Base-by-base conservation (phyloP, 2,329 filamentous ascomycete genomes). In the Elsinoe australis region DNA sequence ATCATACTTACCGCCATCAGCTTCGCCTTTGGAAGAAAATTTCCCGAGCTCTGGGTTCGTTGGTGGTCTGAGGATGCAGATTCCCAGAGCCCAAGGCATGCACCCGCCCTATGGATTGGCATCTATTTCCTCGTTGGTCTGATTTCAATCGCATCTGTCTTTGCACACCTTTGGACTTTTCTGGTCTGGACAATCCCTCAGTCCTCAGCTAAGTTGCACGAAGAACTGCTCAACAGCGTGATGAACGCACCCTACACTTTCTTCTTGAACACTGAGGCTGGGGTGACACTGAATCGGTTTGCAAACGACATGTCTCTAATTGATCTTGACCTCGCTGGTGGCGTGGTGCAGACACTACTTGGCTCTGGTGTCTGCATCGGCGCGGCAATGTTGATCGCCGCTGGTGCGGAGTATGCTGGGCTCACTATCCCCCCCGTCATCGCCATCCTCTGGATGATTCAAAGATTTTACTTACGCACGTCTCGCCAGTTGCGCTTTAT, bases 31-130 rank as follows among this genome's bases (percentile, higher is more conserved):
- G 66, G 50, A 62, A 63, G 57, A 28, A 15, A 18, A 2, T 45
- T 45, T 14, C 45, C 46, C 1, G 45, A 46, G 1, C 41, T 73
- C 5, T 74, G 72, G 72, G 61, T 74, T 6, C 67, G 72, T 49
- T 68, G 68, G 58, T 74, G 68, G 72, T n/a, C n/a, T n/a, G n/a
- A n/a, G n/a, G n/a, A n/a, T n/a, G 65, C 70, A 0, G 63, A 67
- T 35, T 67, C 64, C 32, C 71, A 69, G n/a, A 17, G 19, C 33
- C 58, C 62, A 3, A 46, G 55, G 0, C 15, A 67, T 68, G 0
- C 62, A 61, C n/a, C n/a, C n/a, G 28, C 55, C 58, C 46, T 59
- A 58, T 34, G 52, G 63, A 1, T 64, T 22, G 47, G 33, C 5
- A 29, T 38, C 53, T 52, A 45, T 62, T 2, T 53, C 53, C 26